These are phyloP conservation scores for Boletus insuetus DNA, from an alignment of 768 basidiomycete genomes.

Conservation along the genomic window DNA sequence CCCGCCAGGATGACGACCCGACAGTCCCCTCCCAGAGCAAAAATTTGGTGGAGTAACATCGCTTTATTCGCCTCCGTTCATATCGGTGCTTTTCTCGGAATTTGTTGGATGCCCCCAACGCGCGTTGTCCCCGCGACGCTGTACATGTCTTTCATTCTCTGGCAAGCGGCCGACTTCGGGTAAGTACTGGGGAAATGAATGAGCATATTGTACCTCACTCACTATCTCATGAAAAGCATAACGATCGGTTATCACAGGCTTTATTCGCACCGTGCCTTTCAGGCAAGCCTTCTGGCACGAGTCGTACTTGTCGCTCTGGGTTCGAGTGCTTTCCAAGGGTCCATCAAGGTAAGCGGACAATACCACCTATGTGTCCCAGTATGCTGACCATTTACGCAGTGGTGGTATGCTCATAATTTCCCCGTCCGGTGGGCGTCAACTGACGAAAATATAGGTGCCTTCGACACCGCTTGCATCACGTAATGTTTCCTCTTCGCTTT, in stretches of 20 bases:
- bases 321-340: slow-evolving; percentile 6
- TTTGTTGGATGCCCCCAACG: neutral
- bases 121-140: slow-evolving; percentile 1
- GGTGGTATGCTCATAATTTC: slow-evolving; percentile 3
- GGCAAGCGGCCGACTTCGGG: slow-evolving; percentile 11
- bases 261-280: slow-evolving; percentile 7
- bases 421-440: neutral
- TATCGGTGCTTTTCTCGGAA: neutral
- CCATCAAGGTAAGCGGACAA: slow-evolving; percentile 1
- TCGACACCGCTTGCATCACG: slow-evolving; percentile 12
- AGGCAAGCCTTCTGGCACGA: slow-evolving; percentile 1
- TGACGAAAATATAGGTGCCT: slow-evolving; percentile 7
- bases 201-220: neutral
- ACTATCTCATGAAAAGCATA: slow-evolving; percentile 3
- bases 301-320: neutral
- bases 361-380: no score
- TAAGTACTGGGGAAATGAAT: neutral
- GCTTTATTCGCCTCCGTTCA: slow-evolving; percentile 2
- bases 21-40: neutral
- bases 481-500: neutral
- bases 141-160: slow-evolving; percentile 6
- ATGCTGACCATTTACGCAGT: no score
- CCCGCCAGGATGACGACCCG: neutral
- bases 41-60: slow-evolving; percentile 8
- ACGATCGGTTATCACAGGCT: slow-evolving; percentile 13